These are phyloP conservation scores for Picea sitchensis DNA, from an alignment of 75 land plant species.

Conservation along the genomic window DNA sequence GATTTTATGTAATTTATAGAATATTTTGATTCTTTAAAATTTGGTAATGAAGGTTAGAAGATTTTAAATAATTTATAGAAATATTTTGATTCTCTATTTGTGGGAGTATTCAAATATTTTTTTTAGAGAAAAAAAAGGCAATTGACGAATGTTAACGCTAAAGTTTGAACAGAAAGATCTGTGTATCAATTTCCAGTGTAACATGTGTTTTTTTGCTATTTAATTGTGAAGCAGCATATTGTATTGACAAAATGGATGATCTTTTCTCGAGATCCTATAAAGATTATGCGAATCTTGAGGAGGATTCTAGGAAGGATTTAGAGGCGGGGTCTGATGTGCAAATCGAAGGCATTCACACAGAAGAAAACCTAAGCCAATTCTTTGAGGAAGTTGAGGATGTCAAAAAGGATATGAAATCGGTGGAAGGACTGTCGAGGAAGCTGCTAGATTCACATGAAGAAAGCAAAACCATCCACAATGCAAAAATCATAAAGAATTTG, in stretches of 20 bases:
- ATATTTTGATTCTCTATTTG: too few relatives aligned
- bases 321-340: slow-evolving; percentile 23
- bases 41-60: too few relatives aligned
- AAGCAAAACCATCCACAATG: slow-evolving; percentile 56
- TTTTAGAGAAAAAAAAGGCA: too few relatives aligned
- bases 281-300: slow-evolving; percentile 53
- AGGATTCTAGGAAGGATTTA: slow-evolving; percentile 38
- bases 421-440: slow-evolving; percentile 37
- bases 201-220: too few relatives aligned
- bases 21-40: too few relatives aligned
- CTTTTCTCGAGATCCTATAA: slow-evolving; percentile 62
- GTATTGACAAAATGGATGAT: slow-evolving; percentile 50
- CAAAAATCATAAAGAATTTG: slow-evolving; percentile 55
- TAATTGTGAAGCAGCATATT: too few relatives aligned
- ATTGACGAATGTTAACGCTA: too few relatives aligned
- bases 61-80: too few relatives aligned
- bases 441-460: slow-evolving; percentile 63
- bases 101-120: too few relatives aligned
- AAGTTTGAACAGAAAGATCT: too few relatives aligned
- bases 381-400: slow-evolving; percentile 71
- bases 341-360: slow-evolving; percentile 18
- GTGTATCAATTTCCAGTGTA: too few relatives aligned
- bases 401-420: slow-evolving; percentile 66
- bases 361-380: slow-evolving; percentile 55
- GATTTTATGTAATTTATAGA: too few relatives aligned